phyloP scores from a whole-genome alignment of 495 filamentous ascomycete genomes.

The Bacidia gigantensis region DNA sequence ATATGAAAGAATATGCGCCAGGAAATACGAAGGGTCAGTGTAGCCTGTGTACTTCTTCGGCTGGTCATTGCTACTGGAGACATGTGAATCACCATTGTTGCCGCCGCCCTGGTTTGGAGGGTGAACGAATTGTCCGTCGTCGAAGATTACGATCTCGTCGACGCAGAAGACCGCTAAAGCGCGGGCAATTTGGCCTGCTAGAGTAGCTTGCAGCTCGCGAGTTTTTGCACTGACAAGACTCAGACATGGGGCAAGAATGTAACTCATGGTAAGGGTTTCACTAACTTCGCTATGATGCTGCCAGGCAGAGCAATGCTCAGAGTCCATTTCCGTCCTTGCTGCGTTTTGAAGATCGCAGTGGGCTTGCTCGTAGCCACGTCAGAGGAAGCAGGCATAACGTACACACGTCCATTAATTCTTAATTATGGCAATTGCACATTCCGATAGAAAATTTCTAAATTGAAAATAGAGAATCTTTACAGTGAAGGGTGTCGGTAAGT shows the following conservation, averaged over 20 bases:
- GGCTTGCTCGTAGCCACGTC: constrained; percentile 40
- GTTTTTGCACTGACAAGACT: constrained; percentile 37
- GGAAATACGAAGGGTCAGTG: constrained; percentile 52
- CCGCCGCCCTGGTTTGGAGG: constrained; percentile 10
- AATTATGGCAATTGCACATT: too few species aligned
- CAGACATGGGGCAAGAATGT: not conserved
- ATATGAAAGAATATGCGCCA: constrained; percentile 58
- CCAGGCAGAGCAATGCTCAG: constrained; percentile 45
- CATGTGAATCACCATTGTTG: constrained; percentile 19
- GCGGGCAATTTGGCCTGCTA: constrained; percentile 56
- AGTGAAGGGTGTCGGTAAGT: too few species aligned
- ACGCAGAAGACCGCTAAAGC: constrained; percentile 61
- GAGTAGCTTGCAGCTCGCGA: constrained; percentile 48
- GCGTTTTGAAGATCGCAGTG: constrained; percentile 40
- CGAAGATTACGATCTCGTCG: constrained; percentile 64
- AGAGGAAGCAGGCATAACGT: not conserved
- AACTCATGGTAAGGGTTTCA: constrained; percentile 4
- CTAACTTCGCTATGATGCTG: constrained; percentile 44
- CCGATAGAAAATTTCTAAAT: too few species aligned
- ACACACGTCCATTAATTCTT: too few species aligned
- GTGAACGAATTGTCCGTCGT: constrained; percentile 32
- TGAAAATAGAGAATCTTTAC: too few species aligned
- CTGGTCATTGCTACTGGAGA: too few species aligned
- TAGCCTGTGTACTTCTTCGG: constrained; percentile 42
- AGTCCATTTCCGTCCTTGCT: constrained; percentile 33